Base-by-base conservation (phyloP, 805 yeast genomes). In the Candida vaughaniae region DNA sequence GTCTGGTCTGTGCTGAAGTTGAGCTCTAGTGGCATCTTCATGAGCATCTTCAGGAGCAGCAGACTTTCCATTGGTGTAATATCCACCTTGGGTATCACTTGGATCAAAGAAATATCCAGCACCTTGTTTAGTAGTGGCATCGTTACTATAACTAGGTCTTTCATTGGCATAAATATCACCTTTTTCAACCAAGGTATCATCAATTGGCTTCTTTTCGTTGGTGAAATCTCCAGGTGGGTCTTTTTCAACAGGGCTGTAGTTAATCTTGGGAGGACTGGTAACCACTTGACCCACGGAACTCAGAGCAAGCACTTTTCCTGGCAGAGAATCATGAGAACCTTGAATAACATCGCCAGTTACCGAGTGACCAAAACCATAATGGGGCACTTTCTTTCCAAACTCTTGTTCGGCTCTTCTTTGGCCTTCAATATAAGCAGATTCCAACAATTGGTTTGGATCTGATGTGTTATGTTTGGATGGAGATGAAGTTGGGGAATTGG, bases 51-150 rank as follows among this genome's bases (percentile, higher is more conserved):
- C 12, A 19, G 31, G 28, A 18, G 17, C 16, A 15, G 23, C 35
- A 15, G 23, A 11, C 10, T 14, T 12, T 9, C 30, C 29, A 14
- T 26, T 26, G 25, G 43, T 38, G 35, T 45, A 45, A 29, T 35
- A 35, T 15, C 66, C 64, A 17, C 64, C 65, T 42, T 62, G 67
- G 22, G 68, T 61, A 43, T 62, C 68, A 41, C 44, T 51, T 9
- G 69, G 68, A 33, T 62, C 59, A 39, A 49, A 64, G 40, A 53
- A 64, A 33, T 47, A 45, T 9, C 69, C 69, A 8, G 49, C 43
- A 20, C 69, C 69, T 23, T 51, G 38, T 7, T 38, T 47, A 11
- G 47, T 47, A 23, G 39, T 43, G 18, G 69, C 65, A 29, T 56
- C 62, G 38, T 61, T 52, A 18, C 51, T 54, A 44, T 62, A 64